These are phyloP conservation scores for Knufia petricola DNA, from an alignment of 2,329 filamentous ascomycete species.

Conservation along the genomic window DNA sequence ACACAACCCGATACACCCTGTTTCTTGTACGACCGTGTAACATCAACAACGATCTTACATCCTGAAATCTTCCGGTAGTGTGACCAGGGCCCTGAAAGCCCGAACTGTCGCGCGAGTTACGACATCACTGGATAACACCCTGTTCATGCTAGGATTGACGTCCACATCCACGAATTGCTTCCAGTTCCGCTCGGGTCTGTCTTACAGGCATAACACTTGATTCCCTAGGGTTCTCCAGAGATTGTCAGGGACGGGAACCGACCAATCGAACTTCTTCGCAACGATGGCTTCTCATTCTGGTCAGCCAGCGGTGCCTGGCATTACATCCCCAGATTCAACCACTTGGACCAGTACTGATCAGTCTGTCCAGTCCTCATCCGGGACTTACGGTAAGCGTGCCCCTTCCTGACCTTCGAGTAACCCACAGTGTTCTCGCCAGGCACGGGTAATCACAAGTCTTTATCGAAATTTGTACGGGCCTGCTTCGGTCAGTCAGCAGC, in stretches of 20 bases:
- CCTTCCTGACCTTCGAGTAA: background rate
- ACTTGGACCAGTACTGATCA: slow-evolving; percentile 4
- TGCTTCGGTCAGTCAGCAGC: background rate
- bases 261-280: background rate
- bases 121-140: background rate
- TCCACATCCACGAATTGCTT: background rate
- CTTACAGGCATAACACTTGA: background rate
- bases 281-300: slow-evolving; percentile 1
- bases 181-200: background rate
- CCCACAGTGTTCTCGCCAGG: background rate
- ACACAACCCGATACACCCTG: background rate
- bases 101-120: background rate
- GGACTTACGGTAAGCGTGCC: background rate
- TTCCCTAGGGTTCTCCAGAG: background rate
- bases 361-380: background rate
- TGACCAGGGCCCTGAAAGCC: background rate
- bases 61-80: background rate
- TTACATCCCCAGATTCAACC: background rate
- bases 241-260: background rate
- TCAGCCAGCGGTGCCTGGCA: background rate
- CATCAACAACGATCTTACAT: background rate
- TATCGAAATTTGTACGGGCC: background rate
- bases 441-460: background rate
- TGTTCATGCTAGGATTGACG: background rate
- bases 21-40: background rate